Evolutionary conservation across 2,329 filamentous ascomycete species (phyloP).

Genomic region (Monosporascus sp.): DNA sequence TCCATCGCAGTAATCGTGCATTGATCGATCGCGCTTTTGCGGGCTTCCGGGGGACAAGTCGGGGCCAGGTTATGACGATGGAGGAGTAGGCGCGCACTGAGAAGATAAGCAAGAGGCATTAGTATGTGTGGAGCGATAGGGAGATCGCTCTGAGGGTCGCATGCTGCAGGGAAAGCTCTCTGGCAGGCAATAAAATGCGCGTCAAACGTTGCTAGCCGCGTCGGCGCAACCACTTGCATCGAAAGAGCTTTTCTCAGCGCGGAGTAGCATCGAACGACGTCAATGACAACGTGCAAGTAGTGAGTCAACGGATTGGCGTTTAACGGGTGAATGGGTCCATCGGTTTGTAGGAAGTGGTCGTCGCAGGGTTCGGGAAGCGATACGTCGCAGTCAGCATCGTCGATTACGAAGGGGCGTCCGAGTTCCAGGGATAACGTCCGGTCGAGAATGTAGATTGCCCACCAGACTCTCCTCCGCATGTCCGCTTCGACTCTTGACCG

Average conservation of each 20-base stretch:
- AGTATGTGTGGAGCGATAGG: constrained; percentile 70
- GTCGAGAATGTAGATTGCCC: constrained; percentile 88
- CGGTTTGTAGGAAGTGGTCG: constrained; percentile 67
- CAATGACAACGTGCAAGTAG: constrained; percentile 72
- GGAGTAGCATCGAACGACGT: constrained; percentile 73
- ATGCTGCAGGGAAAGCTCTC: constrained; percentile 67
- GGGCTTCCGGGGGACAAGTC: constrained; percentile 57
- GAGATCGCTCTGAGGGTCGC: constrained; percentile 60
- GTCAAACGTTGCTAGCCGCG: constrained; percentile 73
- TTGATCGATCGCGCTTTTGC: constrained; percentile 68
- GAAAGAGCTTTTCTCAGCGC: constrained; percentile 67
- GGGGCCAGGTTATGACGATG: constrained; percentile 86
- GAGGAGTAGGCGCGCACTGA: constrained; percentile 77
- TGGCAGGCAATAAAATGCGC: constrained; percentile 73
- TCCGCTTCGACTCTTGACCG: constrained; percentile 76
- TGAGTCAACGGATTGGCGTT: constrained; percentile 56
- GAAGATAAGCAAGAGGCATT: constrained; percentile 69
- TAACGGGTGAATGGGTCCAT: constrained; percentile 47
- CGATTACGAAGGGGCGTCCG: constrained; percentile 73
- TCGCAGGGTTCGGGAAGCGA: constrained; percentile 73
- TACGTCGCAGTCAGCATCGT: constrained; percentile 85
- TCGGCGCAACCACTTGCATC: constrained; percentile 58
- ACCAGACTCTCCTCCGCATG: constrained; percentile 86
- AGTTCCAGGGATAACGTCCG: constrained; percentile 74
- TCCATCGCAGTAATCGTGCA: constrained; percentile 72